These are phyloP conservation scores for Puccinia brachypodii DNA, from an alignment of 1,284 basidiomycete species.

Conservation along the genomic window DNA sequence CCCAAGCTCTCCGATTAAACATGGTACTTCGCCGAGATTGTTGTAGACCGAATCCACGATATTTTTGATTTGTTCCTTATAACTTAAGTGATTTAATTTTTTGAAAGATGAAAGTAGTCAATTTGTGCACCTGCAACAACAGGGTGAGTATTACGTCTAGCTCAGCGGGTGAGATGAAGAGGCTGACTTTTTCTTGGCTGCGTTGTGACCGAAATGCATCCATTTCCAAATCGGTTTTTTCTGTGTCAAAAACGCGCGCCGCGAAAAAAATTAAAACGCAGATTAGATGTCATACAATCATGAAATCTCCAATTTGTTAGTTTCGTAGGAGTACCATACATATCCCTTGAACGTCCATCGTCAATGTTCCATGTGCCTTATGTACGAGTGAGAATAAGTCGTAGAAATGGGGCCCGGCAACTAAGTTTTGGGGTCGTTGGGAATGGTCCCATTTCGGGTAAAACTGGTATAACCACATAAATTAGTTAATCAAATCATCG, in stretches of 20 bases:
- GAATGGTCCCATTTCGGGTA: conserved; percentile 58
- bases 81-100: conserved; percentile 57
- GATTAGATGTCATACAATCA: conserved; percentile 74
- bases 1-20: conserved; percentile 85
- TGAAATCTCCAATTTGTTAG: conserved; percentile 61
- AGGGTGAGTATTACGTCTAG: background rate
- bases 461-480: conserved; percentile 49
- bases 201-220: conserved; percentile 75
- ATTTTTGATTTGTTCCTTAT: conserved; percentile 74
- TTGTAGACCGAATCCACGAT: conserved; percentile 69
- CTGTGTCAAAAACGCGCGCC: background rate
- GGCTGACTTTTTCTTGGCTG: conserved; percentile 68
- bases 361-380: conserved; percentile 77
- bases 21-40: conserved; percentile 72
- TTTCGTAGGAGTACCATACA: conserved; percentile 64
- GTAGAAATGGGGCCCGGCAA: conserved; percentile 92
- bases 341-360: conserved; percentile 80
- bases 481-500: background rate
- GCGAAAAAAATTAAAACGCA: conserved; percentile 58
- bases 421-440: conserved; percentile 69
- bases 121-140: background rate
- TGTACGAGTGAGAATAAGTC: conserved; percentile 80
- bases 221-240: conserved; percentile 11
- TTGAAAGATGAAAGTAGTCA: background rate
- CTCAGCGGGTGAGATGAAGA: background rate